Evolutionary conservation across 805 yeast species (phyloP).

Genomic region (Pichia californica): DNA sequence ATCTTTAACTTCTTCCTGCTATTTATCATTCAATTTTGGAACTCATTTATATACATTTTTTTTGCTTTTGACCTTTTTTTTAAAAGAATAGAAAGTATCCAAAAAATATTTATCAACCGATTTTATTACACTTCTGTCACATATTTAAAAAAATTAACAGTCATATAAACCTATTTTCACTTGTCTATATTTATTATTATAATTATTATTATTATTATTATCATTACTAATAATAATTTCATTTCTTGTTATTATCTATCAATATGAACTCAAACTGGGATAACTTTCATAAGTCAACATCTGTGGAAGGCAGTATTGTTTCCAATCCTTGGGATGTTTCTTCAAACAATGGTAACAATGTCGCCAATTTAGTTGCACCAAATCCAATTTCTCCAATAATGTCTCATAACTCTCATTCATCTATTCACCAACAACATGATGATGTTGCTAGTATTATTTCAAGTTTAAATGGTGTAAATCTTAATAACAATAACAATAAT

Average conservation of each 20-base stretch:
- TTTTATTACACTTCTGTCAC: too few relatives aligned
- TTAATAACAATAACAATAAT: conserved; percentile 1
- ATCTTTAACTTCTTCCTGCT: too few relatives aligned
- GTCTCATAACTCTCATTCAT: conserved; percentile 4
- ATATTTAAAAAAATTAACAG: too few relatives aligned
- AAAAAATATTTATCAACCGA: too few relatives aligned
- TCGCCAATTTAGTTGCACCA: conserved; percentile 15
- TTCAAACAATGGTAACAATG: conserved; percentile 17
- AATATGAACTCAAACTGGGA: conserved; percentile 23
- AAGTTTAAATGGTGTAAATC: conserved; percentile 22
- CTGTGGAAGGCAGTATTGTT: conserved; percentile 24
- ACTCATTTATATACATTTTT: too few relatives aligned
- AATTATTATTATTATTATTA: too few relatives aligned
- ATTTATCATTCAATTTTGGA: too few relatives aligned
- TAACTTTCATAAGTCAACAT: conserved; percentile 12
- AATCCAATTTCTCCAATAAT: conserved; percentile 15
- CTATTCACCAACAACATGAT: conserved; percentile 10
- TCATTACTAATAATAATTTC: too few relatives aligned
- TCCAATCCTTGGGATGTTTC: conserved; percentile 26
- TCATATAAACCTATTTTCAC: too few relatives aligned
- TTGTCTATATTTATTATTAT: neutral
- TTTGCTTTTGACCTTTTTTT: too few relatives aligned
- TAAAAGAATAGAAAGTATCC: too few relatives aligned
- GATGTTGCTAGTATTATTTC: conserved; percentile 31
- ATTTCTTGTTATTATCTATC: too few relatives aligned